phyloP scores from a whole-genome alignment of 768 basidiomycete species.

The Suillus sp. region DNA sequence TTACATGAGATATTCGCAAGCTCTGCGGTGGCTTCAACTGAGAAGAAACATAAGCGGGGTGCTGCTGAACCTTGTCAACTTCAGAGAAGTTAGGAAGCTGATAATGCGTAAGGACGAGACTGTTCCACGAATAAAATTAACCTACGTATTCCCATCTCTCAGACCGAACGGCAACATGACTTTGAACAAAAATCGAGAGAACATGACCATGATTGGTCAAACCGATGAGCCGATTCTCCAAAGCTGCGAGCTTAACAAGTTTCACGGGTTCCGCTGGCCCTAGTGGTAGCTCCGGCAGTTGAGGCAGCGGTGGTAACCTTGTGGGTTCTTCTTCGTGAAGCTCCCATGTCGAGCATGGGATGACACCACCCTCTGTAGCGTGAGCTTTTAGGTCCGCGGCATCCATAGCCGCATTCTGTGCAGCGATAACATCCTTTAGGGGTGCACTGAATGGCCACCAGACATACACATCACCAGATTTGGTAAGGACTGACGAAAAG shows the following conservation, averaged over 20 bases:
- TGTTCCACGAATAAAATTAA: slow-evolving; percentile 10
- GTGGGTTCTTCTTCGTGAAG: slow-evolving; percentile 56
- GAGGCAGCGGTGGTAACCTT: slow-evolving; percentile 60
- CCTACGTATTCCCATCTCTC: slow-evolving; percentile 76
- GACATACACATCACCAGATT: slow-evolving; percentile 69
- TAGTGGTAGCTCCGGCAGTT: slow-evolving; percentile 51
- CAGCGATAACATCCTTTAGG: slow-evolving; percentile 40
- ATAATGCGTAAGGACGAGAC: slow-evolving; percentile 6
- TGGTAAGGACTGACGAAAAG: slow-evolving; percentile 74
- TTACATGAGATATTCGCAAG: slow-evolving; percentile 80
- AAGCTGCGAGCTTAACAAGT: slow-evolving; percentile 80
- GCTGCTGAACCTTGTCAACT: slow-evolving; percentile 47
- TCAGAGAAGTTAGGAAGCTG: slow-evolving; percentile 81
- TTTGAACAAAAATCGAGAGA: slow-evolving; percentile 55
- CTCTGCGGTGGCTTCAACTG: slow-evolving; percentile 42
- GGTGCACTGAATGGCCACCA: slow-evolving; percentile 68
- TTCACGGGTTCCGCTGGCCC: slow-evolving; percentile 37
- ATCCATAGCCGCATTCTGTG: slow-evolving; percentile 50
- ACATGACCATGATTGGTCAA: slow-evolving; percentile 83
- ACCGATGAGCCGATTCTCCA: slow-evolving; percentile 73
- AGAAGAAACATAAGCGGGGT: slow-evolving; percentile 45
- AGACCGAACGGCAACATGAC: slow-evolving; percentile 38
- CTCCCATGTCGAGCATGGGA: slow-evolving; percentile 66
- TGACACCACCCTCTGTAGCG: slow-evolving; percentile 40
- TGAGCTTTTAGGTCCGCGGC: slow-evolving; percentile 33